These are phyloP conservation scores for Oryza punctata DNA, from an alignment of 176 grass and related monocot genomes.

Conservation along the genomic window DNA sequence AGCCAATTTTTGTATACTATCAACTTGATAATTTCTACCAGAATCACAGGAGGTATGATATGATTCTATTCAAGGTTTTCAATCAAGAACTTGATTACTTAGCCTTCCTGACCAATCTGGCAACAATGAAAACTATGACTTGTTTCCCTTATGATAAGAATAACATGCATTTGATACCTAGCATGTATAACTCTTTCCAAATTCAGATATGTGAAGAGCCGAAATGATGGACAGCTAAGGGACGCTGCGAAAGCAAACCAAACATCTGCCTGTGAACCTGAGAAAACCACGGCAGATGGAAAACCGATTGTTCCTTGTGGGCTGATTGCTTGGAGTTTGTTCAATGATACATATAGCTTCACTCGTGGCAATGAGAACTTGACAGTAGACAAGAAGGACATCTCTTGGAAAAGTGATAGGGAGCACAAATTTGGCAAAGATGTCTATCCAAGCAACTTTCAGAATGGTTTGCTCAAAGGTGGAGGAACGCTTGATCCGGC, in stretches of 20 bases:
- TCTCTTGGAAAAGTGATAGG: slow-evolving; percentile 99
- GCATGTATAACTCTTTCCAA: neutral
- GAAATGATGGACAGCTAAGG: slow-evolving; percentile 81
- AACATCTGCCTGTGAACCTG: slow-evolving; percentile 73
- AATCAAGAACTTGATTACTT: slow-evolving; percentile 7
- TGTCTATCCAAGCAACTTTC: slow-evolving; percentile 92
- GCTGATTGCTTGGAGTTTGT: slow-evolving; percentile 97
- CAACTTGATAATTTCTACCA: slow-evolving; percentile 99
- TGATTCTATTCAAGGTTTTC: slow-evolving; percentile 24
- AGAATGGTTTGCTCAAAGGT: slow-evolving; percentile 76
- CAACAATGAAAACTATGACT: neutral
- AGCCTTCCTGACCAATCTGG: neutral
- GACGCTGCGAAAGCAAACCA: slow-evolving; percentile 46
- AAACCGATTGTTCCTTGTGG: slow-evolving; percentile 87
- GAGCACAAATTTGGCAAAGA: slow-evolving; percentile 95
- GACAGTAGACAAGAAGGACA: slow-evolving; percentile 80
- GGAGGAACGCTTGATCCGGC: slow-evolving; percentile 52
- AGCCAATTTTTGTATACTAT: slow-evolving; percentile 95
- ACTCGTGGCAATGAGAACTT: slow-evolving; percentile 49
- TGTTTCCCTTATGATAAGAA: slow-evolving; percentile 1
- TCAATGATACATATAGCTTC: slow-evolving; percentile 96
- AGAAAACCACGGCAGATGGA: slow-evolving; percentile 58
- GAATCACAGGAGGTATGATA: slow-evolving; percentile 93
- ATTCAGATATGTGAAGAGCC: slow-evolving; percentile 96
- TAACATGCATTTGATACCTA: slow-evolving; percentile 24